These are phyloP conservation scores for Boletus rex-veris DNA, from an alignment of 768 basidiomycete genomes.

Conservation along the genomic window DNA sequence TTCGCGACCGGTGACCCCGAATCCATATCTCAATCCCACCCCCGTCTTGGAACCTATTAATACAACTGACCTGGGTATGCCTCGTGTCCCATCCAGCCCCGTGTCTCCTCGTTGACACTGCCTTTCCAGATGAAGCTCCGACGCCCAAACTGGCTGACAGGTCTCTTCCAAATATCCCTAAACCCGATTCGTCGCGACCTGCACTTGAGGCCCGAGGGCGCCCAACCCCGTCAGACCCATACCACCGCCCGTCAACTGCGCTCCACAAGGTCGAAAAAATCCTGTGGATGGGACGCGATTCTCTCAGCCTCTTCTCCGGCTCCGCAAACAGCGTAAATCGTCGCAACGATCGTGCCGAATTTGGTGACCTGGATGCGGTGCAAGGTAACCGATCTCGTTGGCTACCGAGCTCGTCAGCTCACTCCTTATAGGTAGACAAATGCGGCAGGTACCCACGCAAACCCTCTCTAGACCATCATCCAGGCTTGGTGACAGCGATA, in stretches of 20 bases:
- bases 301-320: constrained; percentile 29
- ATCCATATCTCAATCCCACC: constrained; percentile 38
- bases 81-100: background rate
- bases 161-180: background rate
- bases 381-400: constrained; percentile 20
- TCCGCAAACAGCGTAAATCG: constrained; percentile 7
- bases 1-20: constrained; percentile 25
- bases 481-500: constrained; percentile 20
- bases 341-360: constrained; percentile 15
- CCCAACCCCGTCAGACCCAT: constrained; percentile 1
- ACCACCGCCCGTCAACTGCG: constrained; percentile 23
- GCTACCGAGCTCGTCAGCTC: background rate
- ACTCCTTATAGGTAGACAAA: constrained; percentile 15
- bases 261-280: constrained; percentile 35
- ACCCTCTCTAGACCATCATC: constrained; percentile 9
- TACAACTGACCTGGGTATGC: constrained; percentile 16
- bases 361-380: constrained; percentile 18
- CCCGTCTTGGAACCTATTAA: constrained; percentile 21
- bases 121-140: constrained; percentile 10
- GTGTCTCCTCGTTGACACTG: background rate
- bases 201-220: constrained; percentile 6
- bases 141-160: constrained; percentile 11
- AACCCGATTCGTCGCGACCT: background rate
- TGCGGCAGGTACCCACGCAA: constrained; percentile 10
- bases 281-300: constrained; percentile 30